Evolutionary conservation across 805 yeast genomes (phyloP), one percentile per base, ranked within the genome.

Genomic region (Yarrowia keelungensis): DNA sequence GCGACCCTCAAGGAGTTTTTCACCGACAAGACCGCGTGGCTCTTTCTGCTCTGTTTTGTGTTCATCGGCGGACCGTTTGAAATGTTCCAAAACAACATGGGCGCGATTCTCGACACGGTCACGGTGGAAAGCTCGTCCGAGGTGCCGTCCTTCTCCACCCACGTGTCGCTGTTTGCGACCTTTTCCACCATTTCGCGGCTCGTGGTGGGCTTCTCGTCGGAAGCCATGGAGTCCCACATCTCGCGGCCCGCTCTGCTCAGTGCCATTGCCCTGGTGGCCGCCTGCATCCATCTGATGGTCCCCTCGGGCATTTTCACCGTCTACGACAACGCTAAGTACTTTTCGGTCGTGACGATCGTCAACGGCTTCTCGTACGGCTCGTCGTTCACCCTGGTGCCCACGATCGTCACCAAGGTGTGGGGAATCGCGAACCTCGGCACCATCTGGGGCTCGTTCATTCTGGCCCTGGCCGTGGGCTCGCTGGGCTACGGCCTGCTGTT

Each of bases 371-470:
- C 86, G 7, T 91, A 94, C 75, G 97, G 98, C 41, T 91, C 93
- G 0, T 75, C 91, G 4, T 94, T 91, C 80, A 92, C 98, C 0
- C 79, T 91, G 7, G 90, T 87, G 73, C 98, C 99, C 3, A 89
- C 97, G 0, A 82, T 92, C 14, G 86, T 92, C 15, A 89, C 97
- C 1, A 82, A 88, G 4, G 86, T 90, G 2, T 95, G 97, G 92
- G 98, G 98, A 0, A 84, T 90, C 26, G 92, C 90, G 51, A 84
- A 90, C 42, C 86, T 94, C 78, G 98, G 98, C 0, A 90, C 97
- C 2, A 90, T 94, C 1, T 94, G 97, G 91, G 98, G 98, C 2
- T 81, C 89, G 35, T 90, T 92, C 76, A 89, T 92, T 84, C 83
- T 90, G 43, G 95, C 96, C 0, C 97, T 97, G 2, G 97, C 97